Percentiles rank a stretch among this genome's conserved stretches.
Conservation (phyloP, 106 monocot genomes). For the Apostasia ramifera region DNA sequence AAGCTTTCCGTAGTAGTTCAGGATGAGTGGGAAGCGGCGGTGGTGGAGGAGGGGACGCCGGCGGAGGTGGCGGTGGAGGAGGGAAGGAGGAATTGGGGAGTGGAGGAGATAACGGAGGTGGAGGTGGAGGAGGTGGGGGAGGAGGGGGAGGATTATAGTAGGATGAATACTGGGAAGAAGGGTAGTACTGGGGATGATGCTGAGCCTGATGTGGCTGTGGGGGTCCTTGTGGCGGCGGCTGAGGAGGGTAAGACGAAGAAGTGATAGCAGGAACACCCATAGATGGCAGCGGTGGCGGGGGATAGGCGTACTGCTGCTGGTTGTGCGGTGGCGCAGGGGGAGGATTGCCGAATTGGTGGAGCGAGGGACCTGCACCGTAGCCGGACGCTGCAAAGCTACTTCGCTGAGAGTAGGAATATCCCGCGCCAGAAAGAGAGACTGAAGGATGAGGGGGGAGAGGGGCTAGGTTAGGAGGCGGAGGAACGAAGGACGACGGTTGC, state of each 20-base stretch:
- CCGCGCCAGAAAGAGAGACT: neutral
- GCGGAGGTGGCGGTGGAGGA: slow-evolving; percentile 25
- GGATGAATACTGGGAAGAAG: slow-evolving; percentile 23
- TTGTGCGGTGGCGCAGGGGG: slow-evolving; percentile 1
- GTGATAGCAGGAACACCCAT: neutral
- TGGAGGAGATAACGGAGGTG: slow-evolving; percentile 13
- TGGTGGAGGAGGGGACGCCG: slow-evolving; percentile 5
- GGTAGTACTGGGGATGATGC: slow-evolving; percentile 9
- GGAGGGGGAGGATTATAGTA: slow-evolving; percentile 15
- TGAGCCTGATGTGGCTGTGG: slow-evolving; percentile 8
- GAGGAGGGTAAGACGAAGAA: neutral
- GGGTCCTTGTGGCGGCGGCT: slow-evolving; percentile 7
- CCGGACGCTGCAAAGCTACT: slow-evolving; percentile 1
- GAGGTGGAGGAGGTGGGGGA: slow-evolving; percentile 22
- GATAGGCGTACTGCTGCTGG: slow-evolving; percentile 11
- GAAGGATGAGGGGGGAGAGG: slow-evolving; percentile 2
- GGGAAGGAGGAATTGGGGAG: slow-evolving; percentile 5
- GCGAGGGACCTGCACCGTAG: slow-evolving; percentile 6
- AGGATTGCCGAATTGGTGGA: neutral
- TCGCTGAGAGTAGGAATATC: slow-evolving; percentile 4
- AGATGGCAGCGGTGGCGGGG: neutral
- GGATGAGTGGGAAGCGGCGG: slow-evolving; percentile 29
- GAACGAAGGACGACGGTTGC: slow-evolving; percentile 12
- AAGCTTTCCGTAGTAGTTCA: slow-evolving; percentile 10
- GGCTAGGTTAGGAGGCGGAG: slow-evolving; percentile 6